Evolutionary conservation across 176 grass and related monocot genomes (phyloP), one percentile per base, ranked within the genome.

Genomic region (Cymbopogon citratus): DNA sequence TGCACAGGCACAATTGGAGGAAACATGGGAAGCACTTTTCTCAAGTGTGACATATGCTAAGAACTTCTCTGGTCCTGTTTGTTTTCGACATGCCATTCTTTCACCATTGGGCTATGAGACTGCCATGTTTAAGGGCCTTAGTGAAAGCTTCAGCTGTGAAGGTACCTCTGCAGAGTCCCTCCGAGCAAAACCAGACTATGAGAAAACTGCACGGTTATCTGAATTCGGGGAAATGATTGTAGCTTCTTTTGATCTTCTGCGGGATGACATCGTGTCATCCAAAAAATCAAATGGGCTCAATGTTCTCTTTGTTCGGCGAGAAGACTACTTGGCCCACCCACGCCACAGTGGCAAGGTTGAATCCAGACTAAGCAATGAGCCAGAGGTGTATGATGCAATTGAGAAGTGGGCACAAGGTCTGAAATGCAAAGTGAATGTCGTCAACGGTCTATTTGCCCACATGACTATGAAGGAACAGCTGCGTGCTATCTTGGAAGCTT

Each of bases 41-140:
- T 93, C 92, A 40, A 90, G 77, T 67, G 62, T 95, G 74, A 81
- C 87, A 73, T 99, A 99, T 91, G 85, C 83, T 36, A 99, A 99
- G 76, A 92, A 91, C 83, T 99, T 99, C 73, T 86, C 88, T 48
- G 87, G 89, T 43, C 89, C 96, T 49, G 93, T 99, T 70, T 99
- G 96, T 86, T 99, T 99, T 74, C 87, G 89, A 25, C 96, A 88
- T 85, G 89, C 80, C 49, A 73, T 99, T 87, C 74, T 99, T 84
- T 95, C 96, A 77, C 96, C 96, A 23, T 81, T 99, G 82, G 96
- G 96, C 49, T 99, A 99, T 80, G 96, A 99, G 69, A 99, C 92
- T 71, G 93, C 89, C 82, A 48, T 99, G 24, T 99, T 99, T 80
- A 99, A 91, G 94, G 96, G 96, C 13, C 96, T 99, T 33, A 33